Conservation (phyloP, 305 asterid genomes). For the Fraxinus dipetala region DNA sequence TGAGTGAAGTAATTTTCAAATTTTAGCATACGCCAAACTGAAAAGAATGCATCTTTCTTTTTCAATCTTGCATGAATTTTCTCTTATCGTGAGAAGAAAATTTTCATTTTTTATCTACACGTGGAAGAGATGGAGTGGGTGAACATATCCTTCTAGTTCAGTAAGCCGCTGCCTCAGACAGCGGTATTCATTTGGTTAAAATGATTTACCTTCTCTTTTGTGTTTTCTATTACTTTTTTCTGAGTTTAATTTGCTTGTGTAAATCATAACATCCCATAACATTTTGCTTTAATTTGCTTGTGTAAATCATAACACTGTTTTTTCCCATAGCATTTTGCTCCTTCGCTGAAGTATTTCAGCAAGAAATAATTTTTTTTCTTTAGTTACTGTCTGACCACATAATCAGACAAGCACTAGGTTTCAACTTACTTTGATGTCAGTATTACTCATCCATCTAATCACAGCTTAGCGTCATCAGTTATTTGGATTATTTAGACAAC, state of each 20-base stretch:
- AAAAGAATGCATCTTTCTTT: background rate
- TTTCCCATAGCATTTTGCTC: background rate
- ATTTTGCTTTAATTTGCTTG: background rate
- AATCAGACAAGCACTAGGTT: background rate
- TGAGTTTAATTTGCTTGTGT: background rate
- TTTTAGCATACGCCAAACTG: background rate
- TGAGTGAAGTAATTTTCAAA: background rate
- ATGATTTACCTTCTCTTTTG: background rate
- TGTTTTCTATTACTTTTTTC: background rate
- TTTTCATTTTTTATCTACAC: constrained; percentile 1
- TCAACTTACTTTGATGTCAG: background rate
- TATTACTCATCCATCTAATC: background rate
- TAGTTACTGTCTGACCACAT: constrained; percentile 6
- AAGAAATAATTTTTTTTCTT: background rate
- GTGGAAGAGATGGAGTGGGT: background rate
- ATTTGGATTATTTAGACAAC: background rate
- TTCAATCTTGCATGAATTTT: background rate
- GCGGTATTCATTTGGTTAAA: background rate
- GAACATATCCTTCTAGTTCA: background rate
- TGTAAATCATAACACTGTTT: background rate
- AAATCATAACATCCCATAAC: background rate
- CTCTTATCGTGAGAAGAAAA: constrained; percentile 3
- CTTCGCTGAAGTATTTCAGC: background rate
- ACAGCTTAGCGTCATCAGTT: background rate
- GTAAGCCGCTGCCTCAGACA: background rate